Percentiles rank a stretch among this genome's conserved stretches.
Conservation (phyloP, 2,329 filamentous ascomycete species). For the Elsinoe batatas region DNA sequence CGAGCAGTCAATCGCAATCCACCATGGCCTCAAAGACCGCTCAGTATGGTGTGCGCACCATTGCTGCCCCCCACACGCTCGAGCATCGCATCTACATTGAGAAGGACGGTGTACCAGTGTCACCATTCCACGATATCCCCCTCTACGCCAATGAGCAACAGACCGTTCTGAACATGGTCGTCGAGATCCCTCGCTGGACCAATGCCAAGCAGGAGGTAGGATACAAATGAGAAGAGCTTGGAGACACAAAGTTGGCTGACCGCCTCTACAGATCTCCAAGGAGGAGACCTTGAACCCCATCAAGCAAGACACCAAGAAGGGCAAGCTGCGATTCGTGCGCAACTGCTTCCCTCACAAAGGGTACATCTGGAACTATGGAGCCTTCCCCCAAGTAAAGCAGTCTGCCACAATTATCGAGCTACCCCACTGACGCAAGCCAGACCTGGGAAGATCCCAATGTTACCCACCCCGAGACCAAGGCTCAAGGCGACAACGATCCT, state of each 20-base stretch:
- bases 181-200: conserved; percentile 99
- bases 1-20: conserved; percentile 4
- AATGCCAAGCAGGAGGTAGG: conserved; percentile 96
- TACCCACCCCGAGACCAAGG: conserved; percentile 97
- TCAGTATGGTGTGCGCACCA: conserved; percentile 70
- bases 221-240: not conserved
- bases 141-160: conserved; percentile 95
- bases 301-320: conserved; percentile 99
- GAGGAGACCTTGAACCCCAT: conserved; percentile 97
- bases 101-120: conserved; percentile 89
- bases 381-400: conserved; percentile 79
- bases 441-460: conserved; percentile 98
- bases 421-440: conserved; percentile 40
- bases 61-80: conserved; percentile 81
- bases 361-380: conserved; percentile 99
- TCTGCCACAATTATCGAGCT: not conserved
- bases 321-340: conserved; percentile 97
- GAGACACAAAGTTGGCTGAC: conserved; percentile 2
- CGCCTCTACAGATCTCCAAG: conserved; percentile 73
- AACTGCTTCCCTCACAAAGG: conserved; percentile 99
- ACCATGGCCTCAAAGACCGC: conserved; percentile 42
- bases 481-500: conserved; percentile 98
- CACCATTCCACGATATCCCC: conserved; percentile 96
- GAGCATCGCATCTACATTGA: conserved; percentile 97
- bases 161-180: conserved; percentile 96